Evolutionary conservation across 2,329 filamentous ascomycete species (phyloP).

Genomic region (Paracoccidioides brasiliensis): DNA sequence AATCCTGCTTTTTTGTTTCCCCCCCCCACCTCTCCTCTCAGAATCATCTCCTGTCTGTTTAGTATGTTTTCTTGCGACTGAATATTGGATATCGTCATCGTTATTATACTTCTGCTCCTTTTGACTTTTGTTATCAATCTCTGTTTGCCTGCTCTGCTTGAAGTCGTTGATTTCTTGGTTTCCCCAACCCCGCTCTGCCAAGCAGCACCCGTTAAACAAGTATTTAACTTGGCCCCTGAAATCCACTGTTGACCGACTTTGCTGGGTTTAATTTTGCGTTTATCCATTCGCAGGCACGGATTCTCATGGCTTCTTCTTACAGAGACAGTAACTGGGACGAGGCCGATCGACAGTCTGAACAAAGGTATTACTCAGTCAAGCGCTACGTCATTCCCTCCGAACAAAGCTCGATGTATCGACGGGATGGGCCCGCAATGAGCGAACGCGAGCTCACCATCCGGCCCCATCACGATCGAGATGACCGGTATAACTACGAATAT

Average conservation of each 20-base stretch:
- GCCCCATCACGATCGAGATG: constrained; percentile 35
- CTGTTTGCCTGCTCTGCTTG: neutral
- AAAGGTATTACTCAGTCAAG: constrained; percentile 41
- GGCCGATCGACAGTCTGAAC: constrained; percentile 26
- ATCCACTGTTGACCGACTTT: neutral
- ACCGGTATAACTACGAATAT: constrained; percentile 29
- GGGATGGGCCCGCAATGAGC: constrained; percentile 20
- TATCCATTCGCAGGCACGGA: neutral
- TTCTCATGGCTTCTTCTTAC: constrained; percentile 26
- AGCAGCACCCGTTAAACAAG: too few relatives aligned
- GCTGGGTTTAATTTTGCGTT: neutral
- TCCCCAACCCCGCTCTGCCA: neutral
- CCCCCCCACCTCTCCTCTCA: neutral
- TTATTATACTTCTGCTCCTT: neutral
- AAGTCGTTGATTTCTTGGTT: neutral
- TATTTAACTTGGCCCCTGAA: neutral
- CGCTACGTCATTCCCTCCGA: constrained; percentile 40
- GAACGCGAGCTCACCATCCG: constrained; percentile 34
- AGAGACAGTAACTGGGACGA: constrained; percentile 33
- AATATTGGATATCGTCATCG: neutral
- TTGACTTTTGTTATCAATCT: neutral
- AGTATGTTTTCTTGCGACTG: neutral
- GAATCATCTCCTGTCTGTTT: neutral
- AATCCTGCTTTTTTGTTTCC: neutral
- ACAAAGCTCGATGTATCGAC: constrained; percentile 22